Percentiles rank a stretch among this genome's conserved stretches.
Evolutionary conservation across 148 eudicot species (phyloP).

Genomic region (Diospyros kaki): DNA sequence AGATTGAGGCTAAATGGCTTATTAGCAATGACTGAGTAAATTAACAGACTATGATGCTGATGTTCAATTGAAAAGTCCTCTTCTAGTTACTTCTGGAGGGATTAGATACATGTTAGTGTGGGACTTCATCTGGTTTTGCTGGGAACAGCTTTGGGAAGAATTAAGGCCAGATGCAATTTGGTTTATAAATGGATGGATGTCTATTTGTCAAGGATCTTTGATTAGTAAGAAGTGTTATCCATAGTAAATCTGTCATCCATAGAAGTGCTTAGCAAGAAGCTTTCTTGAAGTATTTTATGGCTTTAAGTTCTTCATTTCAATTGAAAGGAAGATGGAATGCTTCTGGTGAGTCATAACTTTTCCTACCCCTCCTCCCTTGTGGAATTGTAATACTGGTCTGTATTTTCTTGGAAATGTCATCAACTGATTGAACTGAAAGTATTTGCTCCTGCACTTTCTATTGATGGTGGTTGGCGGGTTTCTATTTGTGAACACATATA

Average conservation of each 20-base stretch:
- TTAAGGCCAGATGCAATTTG: constrained; percentile 14
- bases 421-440: neutral
- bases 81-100: constrained; percentile 1
- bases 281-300: neutral
- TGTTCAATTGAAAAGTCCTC: constrained; percentile 3
- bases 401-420: neutral
- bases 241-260: neutral
- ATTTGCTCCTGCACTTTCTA: neutral
- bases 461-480: neutral
- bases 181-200: constrained; percentile 12
- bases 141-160: constrained; percentile 2
- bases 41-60: neutral
- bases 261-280: neutral
- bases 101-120: neutral
- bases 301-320: neutral
- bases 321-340: neutral
- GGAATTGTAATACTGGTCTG: neutral
- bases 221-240: constrained; percentile 21
- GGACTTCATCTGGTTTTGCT: constrained; percentile 16
- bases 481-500: neutral
- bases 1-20: neutral
- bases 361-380: neutral
- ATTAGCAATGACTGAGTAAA: neutral
- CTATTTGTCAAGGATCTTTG: constrained; percentile 23
- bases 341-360: neutral